Evolutionary conservation across 1,284 basidiomycete genomes (phyloP).

Genomic region (Coniophora puteana): DNA sequence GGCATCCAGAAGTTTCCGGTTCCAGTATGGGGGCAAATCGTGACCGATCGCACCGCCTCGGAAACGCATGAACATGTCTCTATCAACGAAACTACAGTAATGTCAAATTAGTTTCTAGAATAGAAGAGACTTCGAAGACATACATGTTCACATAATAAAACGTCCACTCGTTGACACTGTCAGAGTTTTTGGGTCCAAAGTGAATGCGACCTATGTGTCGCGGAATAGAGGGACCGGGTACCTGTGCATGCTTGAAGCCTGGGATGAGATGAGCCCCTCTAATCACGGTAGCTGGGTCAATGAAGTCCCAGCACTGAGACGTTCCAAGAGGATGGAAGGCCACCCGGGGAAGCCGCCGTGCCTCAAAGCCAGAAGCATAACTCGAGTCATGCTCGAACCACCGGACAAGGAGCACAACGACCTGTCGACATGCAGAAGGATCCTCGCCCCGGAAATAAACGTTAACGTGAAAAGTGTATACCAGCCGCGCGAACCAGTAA

Average conservation of each 20-base stretch:
- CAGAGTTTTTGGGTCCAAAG: no score
- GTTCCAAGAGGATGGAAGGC: not conserved
- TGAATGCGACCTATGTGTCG: slow-evolving; percentile 8
- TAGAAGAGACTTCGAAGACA: slow-evolving; percentile 5
- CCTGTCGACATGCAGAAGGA: no score
- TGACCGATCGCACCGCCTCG: slow-evolving; percentile 27
- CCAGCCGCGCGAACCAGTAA: not conserved
- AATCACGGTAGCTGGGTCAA: not conserved
- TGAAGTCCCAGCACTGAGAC: no score
- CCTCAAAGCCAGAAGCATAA: slow-evolving; percentile 11
- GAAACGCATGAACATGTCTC: slow-evolving; percentile 30
- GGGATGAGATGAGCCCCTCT: slow-evolving; percentile 1
- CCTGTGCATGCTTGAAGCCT: slow-evolving; percentile 5
- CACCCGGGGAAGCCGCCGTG: slow-evolving; percentile 7
- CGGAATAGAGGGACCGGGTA: not conserved
- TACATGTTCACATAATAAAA: slow-evolving; percentile 31
- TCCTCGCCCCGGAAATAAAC: no score
- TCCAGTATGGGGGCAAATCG: not conserved
- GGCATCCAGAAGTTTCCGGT: not conserved
- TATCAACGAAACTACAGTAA: slow-evolving; percentile 28
- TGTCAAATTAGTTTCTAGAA: slow-evolving; percentile 7
- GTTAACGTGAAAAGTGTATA: not conserved
- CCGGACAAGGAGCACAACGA: slow-evolving; percentile 12
- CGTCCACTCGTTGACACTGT: slow-evolving; percentile 26
- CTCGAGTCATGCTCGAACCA: slow-evolving; percentile 15